These are phyloP conservation scores for Cynanchum wilfordii DNA, from an alignment of 257 asterid genomes.

Conservation along the genomic window DNA sequence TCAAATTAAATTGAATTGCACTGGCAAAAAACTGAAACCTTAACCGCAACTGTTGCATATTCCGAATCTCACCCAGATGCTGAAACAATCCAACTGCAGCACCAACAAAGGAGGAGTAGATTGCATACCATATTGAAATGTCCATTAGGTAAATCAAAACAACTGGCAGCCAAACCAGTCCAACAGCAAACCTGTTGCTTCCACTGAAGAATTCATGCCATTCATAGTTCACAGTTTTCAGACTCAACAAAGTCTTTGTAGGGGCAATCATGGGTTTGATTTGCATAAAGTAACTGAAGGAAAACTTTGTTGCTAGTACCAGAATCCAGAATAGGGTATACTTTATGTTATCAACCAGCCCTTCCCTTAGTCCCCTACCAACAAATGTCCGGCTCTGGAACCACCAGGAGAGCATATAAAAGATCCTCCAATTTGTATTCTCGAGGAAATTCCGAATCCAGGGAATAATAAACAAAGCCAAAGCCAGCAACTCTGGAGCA, in stretches of 20 bases:
- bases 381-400: slow-evolving; percentile 88
- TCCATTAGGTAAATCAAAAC: slow-evolving; percentile 89
- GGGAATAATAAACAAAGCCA: slow-evolving; percentile 71
- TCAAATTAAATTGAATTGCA: slow-evolving; percentile 92
- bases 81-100: slow-evolving; percentile 89
- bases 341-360: slow-evolving; percentile 81
- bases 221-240: slow-evolving; percentile 49
- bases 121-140: slow-evolving; percentile 92
- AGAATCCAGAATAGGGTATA: slow-evolving; percentile 79
- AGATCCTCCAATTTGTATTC: slow-evolving; percentile 86
- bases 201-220: slow-evolving; percentile 74
- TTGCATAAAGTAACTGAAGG: slow-evolving; percentile 94
- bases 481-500: slow-evolving; percentile 76
- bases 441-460: slow-evolving; percentile 90
- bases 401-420: slow-evolving; percentile 92
- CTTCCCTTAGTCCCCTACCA: slow-evolving; percentile 97
- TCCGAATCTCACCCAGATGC: slow-evolving; percentile 98
- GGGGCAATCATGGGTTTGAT: slow-evolving; percentile 89
- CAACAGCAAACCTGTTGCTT: slow-evolving; percentile 91
- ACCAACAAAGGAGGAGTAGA: slow-evolving; percentile 85
- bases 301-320: slow-evolving; percentile 79
- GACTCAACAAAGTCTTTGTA: slow-evolving; percentile 55
- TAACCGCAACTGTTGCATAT: slow-evolving; percentile 88
- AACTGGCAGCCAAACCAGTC: slow-evolving; percentile 90
- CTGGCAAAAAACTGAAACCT: slow-evolving; percentile 98